These are phyloP conservation scores for Phalaenopsis aphrodite DNA, from an alignment of 106 monocot genomes.

Conservation along the genomic window DNA sequence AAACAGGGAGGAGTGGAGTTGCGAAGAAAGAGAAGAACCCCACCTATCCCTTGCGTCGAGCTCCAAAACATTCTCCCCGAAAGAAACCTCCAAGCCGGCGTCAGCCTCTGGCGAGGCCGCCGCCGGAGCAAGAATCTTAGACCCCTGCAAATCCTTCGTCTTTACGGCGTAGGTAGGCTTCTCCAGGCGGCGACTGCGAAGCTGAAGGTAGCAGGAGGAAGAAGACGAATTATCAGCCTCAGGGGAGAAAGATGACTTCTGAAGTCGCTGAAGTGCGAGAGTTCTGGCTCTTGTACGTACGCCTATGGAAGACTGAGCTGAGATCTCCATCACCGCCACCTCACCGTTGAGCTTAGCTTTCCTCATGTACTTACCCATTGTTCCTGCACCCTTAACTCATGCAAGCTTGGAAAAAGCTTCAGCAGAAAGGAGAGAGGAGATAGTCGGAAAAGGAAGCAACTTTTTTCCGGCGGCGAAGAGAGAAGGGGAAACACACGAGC, in stretches of 20 bases:
- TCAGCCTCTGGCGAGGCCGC: neutral
- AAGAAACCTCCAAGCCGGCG: conserved; percentile 22
- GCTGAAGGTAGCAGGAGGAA: conserved; percentile 29
- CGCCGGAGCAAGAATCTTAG: neutral
- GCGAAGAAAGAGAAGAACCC: conserved; percentile 10
- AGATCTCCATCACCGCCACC: conserved; percentile 64
- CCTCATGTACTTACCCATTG: conserved; percentile 87
- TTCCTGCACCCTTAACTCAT: neutral
- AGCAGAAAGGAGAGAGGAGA: too few species aligned
- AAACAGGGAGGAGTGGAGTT: neutral
- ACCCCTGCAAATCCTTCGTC: neutral
- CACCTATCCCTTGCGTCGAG: conserved; percentile 22
- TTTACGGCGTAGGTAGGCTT: conserved; percentile 4
- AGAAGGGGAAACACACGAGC: too few species aligned
- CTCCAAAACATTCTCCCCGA: conserved; percentile 49
- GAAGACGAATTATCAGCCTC: neutral
- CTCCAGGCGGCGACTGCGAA: conserved; percentile 42
- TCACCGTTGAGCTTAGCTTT: conserved; percentile 63
- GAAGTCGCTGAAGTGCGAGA: conserved; percentile 56
- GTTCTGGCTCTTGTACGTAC: conserved; percentile 77
- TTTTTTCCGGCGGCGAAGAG: too few species aligned
- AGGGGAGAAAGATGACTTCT: conserved; percentile 8
- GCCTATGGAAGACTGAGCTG: conserved; percentile 48
- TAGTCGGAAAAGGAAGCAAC: too few species aligned
- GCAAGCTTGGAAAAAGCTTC: too few species aligned